phyloP scores from a whole-genome alignment of 2,329 filamentous ascomycete species.

The Aureobasidium sp. region DNA sequence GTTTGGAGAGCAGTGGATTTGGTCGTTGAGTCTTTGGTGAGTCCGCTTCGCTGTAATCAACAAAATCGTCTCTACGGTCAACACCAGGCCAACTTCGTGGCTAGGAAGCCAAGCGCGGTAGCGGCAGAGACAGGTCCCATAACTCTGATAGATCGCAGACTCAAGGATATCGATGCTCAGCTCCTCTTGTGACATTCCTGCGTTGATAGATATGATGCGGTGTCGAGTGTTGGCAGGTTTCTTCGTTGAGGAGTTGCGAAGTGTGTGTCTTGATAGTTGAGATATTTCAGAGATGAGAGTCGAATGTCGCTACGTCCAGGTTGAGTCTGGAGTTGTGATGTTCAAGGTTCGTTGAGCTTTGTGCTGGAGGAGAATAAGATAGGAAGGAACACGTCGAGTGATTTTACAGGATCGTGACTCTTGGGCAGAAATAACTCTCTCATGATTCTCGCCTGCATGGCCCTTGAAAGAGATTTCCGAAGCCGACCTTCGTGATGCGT shows the following conservation, averaged over 20 bases:
- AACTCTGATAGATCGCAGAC: not conserved
- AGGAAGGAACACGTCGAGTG: not conserved
- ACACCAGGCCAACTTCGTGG: not conserved
- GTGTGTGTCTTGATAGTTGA: not conserved
- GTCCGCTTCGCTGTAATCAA: not conserved
- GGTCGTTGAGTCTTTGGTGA: not conserved
- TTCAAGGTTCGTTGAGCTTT: not conserved
- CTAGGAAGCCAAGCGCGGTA: not conserved
- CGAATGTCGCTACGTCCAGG: not conserved
- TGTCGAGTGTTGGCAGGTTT: not conserved
- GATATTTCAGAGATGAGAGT: not conserved
- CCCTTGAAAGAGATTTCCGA: not conserved
- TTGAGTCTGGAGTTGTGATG: not conserved
- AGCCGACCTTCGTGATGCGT: not conserved
- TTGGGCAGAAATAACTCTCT: not conserved
- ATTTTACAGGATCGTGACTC: not conserved
- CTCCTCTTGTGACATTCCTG: not conserved
- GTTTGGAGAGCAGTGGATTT: not conserved
- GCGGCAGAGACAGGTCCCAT: not conserved
- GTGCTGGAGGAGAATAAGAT: not conserved
- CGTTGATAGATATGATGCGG: not conserved
- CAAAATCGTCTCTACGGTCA: not conserved
- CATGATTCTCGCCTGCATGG: not conserved
- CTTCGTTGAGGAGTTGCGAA: not conserved
- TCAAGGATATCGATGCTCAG: not conserved